Evolutionary conservation across 257 asterid genomes (phyloP), one percentile per base, ranked within the genome.

Genomic region (Salvia rosmarinus): DNA sequence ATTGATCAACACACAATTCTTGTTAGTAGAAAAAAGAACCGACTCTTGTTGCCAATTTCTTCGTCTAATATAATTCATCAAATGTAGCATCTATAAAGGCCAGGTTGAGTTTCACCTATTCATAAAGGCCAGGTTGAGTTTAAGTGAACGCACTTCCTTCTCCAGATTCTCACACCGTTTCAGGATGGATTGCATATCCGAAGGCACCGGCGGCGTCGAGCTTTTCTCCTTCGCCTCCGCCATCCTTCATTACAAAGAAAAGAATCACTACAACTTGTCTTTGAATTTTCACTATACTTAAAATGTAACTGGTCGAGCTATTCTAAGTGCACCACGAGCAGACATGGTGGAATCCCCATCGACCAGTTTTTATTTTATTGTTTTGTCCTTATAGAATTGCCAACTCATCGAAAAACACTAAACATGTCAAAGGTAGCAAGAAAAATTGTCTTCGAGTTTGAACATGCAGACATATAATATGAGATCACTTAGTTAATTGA

Each of bases 221-320:
- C 89, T 89, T 76, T 85, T 89, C 83, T 86, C 98, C 82, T 89
- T 91, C 14, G 96, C 98, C 90, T 88, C 96, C 14, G 96, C 96
- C 96, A 89, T 91, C 80, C 96, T 89, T 74, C 78, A 82, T 63
- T 42, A 16, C 8, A 13, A 0, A 64, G 71, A 5, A 74, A 30
- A 39, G 11, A 39, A 8, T 21, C 17, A 54, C 19, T 49, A 60
- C 60, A 47, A 23, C 23, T 49, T 32, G 2, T 52, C 0, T 35
- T 23, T 1, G 40, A 44, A 20, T 49, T 16, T 67, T 34, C 46
- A 32, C 16, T 25, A 25, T 25, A 3, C 3, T 25, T 25, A 25
- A 25, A 25, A 25, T 1, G 30, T 25, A 25, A 1, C 3, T 3
- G 30, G 30, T 25, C 30, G 30, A 25, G 30, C 30, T 25, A 25